Conservation (phyloP, 257 asterid genomes). For the Fraxinus excelsior region DNA sequence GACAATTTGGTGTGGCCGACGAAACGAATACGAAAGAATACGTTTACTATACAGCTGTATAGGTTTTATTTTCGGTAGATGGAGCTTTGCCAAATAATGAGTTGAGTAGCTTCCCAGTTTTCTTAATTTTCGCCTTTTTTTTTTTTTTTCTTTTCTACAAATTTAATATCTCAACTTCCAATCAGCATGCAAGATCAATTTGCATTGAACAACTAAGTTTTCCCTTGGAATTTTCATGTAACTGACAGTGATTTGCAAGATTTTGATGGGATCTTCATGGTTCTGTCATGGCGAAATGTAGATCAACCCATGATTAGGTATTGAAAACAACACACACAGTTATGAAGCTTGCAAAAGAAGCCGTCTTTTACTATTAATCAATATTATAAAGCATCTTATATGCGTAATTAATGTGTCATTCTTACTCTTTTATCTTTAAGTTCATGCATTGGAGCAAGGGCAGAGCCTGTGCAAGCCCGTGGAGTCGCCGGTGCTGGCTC, state of each 20-base stretch:
- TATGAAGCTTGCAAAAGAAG: background rate
- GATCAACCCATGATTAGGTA: background rate
- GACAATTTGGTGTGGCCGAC: background rate
- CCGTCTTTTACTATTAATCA: background rate
- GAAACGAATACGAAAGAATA: background rate
- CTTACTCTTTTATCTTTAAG: background rate
- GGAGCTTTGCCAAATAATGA: background rate
- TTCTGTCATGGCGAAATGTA: background rate
- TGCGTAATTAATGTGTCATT: background rate
- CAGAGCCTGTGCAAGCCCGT: too few relatives aligned
- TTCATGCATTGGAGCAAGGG: too few relatives aligned
- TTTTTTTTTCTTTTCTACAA: too few relatives aligned
- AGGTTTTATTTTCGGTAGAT: background rate
- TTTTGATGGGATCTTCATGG: conserved; percentile 4
- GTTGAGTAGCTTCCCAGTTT: conserved; percentile 2
- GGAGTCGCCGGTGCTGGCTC: too few relatives aligned
- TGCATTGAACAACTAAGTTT: background rate
- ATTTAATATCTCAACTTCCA: background rate
- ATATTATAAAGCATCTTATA: background rate
- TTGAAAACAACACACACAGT: background rate
- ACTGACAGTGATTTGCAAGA: conserved; percentile 1
- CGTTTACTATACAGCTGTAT: background rate
- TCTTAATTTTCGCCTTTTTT: background rate
- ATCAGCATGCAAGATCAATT: conserved; percentile 3
- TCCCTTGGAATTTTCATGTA: background rate